Evolutionary conservation across 2,329 filamentous ascomycete species (phyloP).

Genomic region (Phaeosphaeria sp.): DNA sequence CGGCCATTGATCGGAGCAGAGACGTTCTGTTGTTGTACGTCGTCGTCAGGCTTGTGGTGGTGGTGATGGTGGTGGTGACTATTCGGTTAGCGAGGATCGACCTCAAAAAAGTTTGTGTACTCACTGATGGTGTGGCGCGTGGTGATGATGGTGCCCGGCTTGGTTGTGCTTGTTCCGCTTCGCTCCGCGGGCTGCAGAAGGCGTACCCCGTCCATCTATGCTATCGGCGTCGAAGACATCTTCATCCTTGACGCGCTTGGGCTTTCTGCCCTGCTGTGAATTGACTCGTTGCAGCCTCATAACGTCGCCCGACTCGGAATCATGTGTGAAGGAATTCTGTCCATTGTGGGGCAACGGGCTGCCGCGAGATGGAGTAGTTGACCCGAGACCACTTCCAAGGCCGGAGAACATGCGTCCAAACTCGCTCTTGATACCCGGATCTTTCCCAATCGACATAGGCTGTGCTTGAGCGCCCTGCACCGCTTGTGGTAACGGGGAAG

Average conservation of each 20-base stretch:
- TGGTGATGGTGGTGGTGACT: slow-evolving; percentile 64
- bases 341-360: slow-evolving; percentile 55
- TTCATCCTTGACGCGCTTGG: slow-evolving; percentile 77
- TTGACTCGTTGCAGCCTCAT: slow-evolving; percentile 41
- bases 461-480: slow-evolving; percentile 90
- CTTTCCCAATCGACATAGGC: slow-evolving; percentile 76
- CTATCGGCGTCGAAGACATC: slow-evolving; percentile 72
- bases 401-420: slow-evolving; percentile 95
- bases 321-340: slow-evolving; percentile 31
- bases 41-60: slow-evolving; percentile 61
- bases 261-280: slow-evolving; percentile 47
- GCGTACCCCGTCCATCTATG: slow-evolving; percentile 67
- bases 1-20: slow-evolving; percentile 29
- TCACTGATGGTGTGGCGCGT: slow-evolving; percentile 58
- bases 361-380: slow-evolving; percentile 60
- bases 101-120: slow-evolving; percentile 26
- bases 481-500: slow-evolving; percentile 89
- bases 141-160: slow-evolving; percentile 67
- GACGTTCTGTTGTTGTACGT: slow-evolving; percentile 41
- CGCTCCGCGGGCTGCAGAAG: slow-evolving; percentile 67
- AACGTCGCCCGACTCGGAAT: slow-evolving; percentile 38
- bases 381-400: slow-evolving; percentile 75
- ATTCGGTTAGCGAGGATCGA: slow-evolving; percentile 27
- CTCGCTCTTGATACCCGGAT: slow-evolving; percentile 92
- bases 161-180: slow-evolving; percentile 64